Conservation (phyloP, 1,139 yeast species). For the Arxiozyma heterogenica region DNA sequence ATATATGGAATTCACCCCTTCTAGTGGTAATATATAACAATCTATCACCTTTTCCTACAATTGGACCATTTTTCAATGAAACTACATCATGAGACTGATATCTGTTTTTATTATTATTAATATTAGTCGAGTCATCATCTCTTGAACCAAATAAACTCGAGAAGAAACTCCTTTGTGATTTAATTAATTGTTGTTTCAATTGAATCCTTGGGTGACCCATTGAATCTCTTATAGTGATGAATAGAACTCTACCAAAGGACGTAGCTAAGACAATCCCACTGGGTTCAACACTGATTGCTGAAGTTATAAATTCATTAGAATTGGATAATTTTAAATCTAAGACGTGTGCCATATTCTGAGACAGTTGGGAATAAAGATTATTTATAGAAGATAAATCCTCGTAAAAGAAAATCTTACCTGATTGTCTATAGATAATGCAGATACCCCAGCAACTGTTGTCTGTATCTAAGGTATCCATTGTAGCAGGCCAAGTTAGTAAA, state of each 20-base stretch:
- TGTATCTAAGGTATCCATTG: slow-evolving; percentile 40
- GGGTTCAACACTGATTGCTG: slow-evolving; percentile 59
- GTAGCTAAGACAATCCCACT: slow-evolving; percentile 69
- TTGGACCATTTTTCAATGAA: slow-evolving; percentile 50
- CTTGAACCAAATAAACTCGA: slow-evolving; percentile 17
- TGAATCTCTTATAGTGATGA: slow-evolving; percentile 57
- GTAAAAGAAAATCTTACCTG: slow-evolving; percentile 43
- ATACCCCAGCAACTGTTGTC: slow-evolving; percentile 40
- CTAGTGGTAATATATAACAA: slow-evolving; percentile 35
- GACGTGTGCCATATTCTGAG: slow-evolving; percentile 26
- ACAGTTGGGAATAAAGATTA: slow-evolving; percentile 30
- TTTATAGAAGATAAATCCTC: slow-evolving; percentile 34
- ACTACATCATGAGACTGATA: slow-evolving; percentile 41
- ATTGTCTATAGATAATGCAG: slow-evolving; percentile 24
- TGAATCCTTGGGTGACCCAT: slow-evolving; percentile 53
- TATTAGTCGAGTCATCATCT: background rate
- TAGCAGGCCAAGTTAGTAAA: slow-evolving; percentile 55
- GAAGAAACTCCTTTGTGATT: slow-evolving; percentile 30
- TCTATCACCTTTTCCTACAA: slow-evolving; percentile 45
- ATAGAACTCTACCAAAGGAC: slow-evolving; percentile 54
- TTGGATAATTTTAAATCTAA: slow-evolving; percentile 32
- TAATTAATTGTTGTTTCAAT: slow-evolving; percentile 23
- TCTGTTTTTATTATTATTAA: slow-evolving; percentile 4
- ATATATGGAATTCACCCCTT: slow-evolving; percentile 38
- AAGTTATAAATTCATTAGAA: slow-evolving; percentile 48